Conservation (phyloP, 192 early-diverging fungal species). For the Thamnidium elegans region DNA sequence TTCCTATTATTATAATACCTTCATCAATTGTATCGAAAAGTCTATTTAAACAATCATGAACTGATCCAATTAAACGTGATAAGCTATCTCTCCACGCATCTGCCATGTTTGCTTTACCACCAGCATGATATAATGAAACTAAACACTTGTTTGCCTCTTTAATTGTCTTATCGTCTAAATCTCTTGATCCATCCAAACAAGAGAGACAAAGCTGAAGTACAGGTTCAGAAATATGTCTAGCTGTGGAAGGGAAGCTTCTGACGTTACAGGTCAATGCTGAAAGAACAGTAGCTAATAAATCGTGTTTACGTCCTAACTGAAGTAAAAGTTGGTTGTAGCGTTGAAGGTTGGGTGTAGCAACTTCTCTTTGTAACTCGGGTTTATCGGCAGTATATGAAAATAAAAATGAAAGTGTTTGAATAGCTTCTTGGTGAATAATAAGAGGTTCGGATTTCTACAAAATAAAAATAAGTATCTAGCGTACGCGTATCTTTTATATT, state of each 20-base stretch:
- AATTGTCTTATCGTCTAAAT: slow-evolving; percentile 30
- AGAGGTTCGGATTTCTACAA: slow-evolving; percentile 47
- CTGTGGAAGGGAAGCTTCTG: slow-evolving; percentile 48
- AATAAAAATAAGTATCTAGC: background rate
- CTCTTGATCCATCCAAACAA: slow-evolving; percentile 44
- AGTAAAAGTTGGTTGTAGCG: slow-evolving; percentile 48
- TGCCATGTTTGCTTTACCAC: slow-evolving; percentile 37
- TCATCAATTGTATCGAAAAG: slow-evolving; percentile 53
- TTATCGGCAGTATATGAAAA: slow-evolving; percentile 46
- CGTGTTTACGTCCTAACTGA: slow-evolving; percentile 38
- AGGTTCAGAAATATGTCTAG: slow-evolving; percentile 43
- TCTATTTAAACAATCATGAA: slow-evolving; percentile 43
- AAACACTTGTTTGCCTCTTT: slow-evolving; percentile 41
- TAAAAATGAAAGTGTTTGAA: slow-evolving; percentile 43
- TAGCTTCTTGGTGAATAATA: slow-evolving; percentile 37
- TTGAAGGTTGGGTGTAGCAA: slow-evolving; percentile 49
- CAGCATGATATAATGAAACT: slow-evolving; percentile 36
- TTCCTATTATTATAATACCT: slow-evolving; percentile 29
- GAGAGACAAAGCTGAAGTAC: slow-evolving; percentile 47
- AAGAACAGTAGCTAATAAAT: slow-evolving; percentile 47
- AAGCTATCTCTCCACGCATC: slow-evolving; percentile 45
- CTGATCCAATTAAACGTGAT: slow-evolving; percentile 43
- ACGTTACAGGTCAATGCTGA: slow-evolving; percentile 41
- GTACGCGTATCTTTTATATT: background rate
- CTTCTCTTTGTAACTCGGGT: slow-evolving; percentile 55